Evolutionary conservation across 2,329 filamentous ascomycete species (phyloP).

Genomic region (Cladosporium sp.): DNA sequence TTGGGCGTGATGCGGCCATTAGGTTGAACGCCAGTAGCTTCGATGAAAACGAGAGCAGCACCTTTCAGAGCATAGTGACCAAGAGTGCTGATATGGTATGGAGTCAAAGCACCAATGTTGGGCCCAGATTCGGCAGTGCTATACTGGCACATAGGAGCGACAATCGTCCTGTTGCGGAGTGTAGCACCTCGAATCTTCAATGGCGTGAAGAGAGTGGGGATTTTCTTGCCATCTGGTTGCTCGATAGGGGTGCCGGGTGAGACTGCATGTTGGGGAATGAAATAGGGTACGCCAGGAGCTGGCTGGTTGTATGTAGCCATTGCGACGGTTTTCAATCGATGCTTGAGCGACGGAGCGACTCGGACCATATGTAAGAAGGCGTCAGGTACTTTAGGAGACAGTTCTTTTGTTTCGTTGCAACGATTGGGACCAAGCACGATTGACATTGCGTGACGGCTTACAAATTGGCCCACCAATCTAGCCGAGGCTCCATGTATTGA

Average conservation of each 20-base stretch:
- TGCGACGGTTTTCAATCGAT: background rate
- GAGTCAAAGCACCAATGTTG: constrained; percentile 64
- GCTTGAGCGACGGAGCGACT: too few species aligned
- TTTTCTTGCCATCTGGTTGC: constrained; percentile 37
- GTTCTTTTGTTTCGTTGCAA: too few species aligned
- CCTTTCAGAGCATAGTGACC: constrained; percentile 74
- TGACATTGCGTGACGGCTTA: background rate
- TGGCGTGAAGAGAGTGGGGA: constrained; percentile 57
- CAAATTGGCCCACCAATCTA: background rate
- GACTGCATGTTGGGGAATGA: constrained; percentile 41
- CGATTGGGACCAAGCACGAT: too few species aligned
- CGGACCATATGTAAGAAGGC: too few species aligned
- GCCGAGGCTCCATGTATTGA: background rate
- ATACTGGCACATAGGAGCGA: constrained; percentile 65
- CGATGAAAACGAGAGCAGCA: constrained; percentile 68
- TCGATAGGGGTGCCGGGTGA: constrained; percentile 42
- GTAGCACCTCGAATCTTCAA: constrained; percentile 53
- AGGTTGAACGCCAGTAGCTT: constrained; percentile 72
- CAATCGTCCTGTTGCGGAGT: constrained; percentile 58
- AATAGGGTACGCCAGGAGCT: constrained; percentile 43
- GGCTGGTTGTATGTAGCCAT: constrained; percentile 38
- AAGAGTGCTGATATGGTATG: constrained; percentile 76
- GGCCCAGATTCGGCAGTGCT: constrained; percentile 52
- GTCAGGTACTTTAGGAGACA: too few species aligned
- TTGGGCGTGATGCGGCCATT: constrained; percentile 80